These are phyloP conservation scores for Cadophora sp. DNA, from an alignment of 2,329 filamentous ascomycete species.

Conservation along the genomic window DNA sequence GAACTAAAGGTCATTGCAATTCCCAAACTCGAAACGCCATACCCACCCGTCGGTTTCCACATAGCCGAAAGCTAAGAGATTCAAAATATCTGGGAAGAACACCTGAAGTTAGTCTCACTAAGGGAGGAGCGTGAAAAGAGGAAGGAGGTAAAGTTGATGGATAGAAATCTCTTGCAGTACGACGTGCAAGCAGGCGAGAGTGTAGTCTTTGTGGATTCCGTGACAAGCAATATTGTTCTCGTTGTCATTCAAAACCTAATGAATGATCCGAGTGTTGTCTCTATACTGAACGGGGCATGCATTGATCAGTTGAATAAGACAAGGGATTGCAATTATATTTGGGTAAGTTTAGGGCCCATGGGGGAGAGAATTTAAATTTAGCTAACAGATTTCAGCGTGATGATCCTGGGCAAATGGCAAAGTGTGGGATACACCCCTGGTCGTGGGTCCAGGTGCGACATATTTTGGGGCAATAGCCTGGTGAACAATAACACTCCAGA, in stretches of 20 bases:
- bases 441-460: too few relatives aligned
- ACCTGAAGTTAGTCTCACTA: neutral
- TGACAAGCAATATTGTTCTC: neutral
- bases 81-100: neutral
- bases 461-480: neutral
- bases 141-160: neutral
- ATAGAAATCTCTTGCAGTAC: neutral
- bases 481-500: neutral
- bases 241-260: neutral
- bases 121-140: neutral
- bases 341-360: neutral
- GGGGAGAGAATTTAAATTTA: neutral
- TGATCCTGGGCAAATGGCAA: neutral
- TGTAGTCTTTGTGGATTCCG: neutral
- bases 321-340: neutral
- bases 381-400: neutral
- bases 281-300: neutral
- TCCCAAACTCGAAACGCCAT: neutral
- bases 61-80: neutral
- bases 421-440: neutral
- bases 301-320: neutral
- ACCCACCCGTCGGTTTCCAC: neutral
- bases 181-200: neutral
- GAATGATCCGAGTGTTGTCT: neutral
- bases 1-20: neutral